phyloP scores from a whole-genome alignment of 2,329 filamentous ascomycete genomes.

The Blastomyces percursus region DNA sequence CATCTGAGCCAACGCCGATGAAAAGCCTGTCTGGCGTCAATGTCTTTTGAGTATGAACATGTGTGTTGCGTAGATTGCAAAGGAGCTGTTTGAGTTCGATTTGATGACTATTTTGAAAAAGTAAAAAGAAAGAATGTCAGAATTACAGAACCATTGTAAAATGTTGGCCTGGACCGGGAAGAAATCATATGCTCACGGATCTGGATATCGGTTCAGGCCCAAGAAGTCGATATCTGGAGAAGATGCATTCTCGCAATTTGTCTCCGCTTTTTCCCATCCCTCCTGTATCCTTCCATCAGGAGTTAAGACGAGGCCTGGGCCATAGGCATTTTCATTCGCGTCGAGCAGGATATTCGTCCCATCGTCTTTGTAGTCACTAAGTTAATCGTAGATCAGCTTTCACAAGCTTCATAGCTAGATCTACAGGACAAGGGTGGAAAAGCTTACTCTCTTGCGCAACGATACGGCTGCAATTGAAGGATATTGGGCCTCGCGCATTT shows the following conservation, averaged over 20 bases:
- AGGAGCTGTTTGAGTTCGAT: constrained; percentile 72
- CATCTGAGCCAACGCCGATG: constrained; percentile 89
- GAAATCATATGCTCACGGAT: constrained; percentile 46
- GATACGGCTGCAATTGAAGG: constrained; percentile 63
- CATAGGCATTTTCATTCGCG: constrained; percentile 95
- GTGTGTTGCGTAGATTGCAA: constrained; percentile 73
- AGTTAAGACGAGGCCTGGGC: constrained; percentile 58
- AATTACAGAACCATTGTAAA: not conserved
- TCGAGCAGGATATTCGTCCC: constrained; percentile 92
- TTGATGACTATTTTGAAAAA: constrained; percentile 54
- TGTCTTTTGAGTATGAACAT: constrained; percentile 61
- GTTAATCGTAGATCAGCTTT: constrained; percentile 20
- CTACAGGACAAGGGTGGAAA: constrained; percentile 8
- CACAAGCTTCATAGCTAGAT: not conserved
- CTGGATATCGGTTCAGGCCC: constrained; percentile 85
- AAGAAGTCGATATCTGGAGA: constrained; percentile 60
- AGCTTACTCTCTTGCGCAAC: constrained; percentile 68
- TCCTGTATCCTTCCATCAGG: constrained; percentile 38
- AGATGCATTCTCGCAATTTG: constrained; percentile 29
- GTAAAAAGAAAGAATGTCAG: not conserved
- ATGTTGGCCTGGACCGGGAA: not conserved
- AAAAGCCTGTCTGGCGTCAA: constrained; percentile 78
- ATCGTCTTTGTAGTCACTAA: constrained; percentile 96
- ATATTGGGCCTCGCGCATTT: constrained; percentile 70
- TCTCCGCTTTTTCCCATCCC: constrained; percentile 22